Percentiles rank a stretch among this genome's conserved stretches.
Evolutionary conservation across 1,284 basidiomycete genomes (phyloP).

Genomic region (Ustilago hordei): DNA sequence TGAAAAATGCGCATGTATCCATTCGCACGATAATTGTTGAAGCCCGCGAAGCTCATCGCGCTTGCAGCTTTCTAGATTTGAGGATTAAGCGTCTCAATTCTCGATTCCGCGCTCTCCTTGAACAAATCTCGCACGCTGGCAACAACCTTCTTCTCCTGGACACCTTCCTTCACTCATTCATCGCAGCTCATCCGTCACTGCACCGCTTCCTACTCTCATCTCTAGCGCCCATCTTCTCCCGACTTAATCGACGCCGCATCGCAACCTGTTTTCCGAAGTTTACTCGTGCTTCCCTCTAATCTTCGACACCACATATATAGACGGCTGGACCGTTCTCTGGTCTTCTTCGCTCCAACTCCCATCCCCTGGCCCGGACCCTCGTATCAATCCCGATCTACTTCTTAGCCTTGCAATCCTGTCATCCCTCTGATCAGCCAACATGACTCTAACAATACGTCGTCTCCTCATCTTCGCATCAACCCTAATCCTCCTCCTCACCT

Average conservation of each 20-base stretch:
- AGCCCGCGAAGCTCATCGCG: too few relatives aligned
- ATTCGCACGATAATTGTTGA: too few relatives aligned
- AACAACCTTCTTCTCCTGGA: background rate
- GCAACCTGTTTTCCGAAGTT: background rate
- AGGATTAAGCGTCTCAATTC: too few relatives aligned
- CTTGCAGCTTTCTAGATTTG: too few relatives aligned
- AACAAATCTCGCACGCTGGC: slow-evolving; percentile 1
- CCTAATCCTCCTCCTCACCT: slow-evolving; percentile 7
- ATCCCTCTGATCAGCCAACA: background rate
- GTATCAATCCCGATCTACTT: background rate
- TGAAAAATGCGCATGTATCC: too few relatives aligned
- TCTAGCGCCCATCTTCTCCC: background rate
- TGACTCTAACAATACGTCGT: slow-evolving; percentile 16
- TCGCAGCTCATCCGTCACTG: background rate
- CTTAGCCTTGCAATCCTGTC: background rate
- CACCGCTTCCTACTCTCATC: slow-evolving; percentile 4
- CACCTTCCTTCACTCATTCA: background rate
- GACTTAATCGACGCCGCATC: background rate
- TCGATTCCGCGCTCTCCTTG: background rate
- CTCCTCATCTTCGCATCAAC: slow-evolving; percentile 6
- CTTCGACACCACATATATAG: background rate
- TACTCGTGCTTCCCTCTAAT: background rate
- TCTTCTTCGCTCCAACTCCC: background rate
- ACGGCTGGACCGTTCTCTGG: slow-evolving; percentile 6
- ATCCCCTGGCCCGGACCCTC: background rate